Evolutionary conservation across 23 red algal genomes (phyloP).

Genomic region (Chondrus crispus): DNA sequence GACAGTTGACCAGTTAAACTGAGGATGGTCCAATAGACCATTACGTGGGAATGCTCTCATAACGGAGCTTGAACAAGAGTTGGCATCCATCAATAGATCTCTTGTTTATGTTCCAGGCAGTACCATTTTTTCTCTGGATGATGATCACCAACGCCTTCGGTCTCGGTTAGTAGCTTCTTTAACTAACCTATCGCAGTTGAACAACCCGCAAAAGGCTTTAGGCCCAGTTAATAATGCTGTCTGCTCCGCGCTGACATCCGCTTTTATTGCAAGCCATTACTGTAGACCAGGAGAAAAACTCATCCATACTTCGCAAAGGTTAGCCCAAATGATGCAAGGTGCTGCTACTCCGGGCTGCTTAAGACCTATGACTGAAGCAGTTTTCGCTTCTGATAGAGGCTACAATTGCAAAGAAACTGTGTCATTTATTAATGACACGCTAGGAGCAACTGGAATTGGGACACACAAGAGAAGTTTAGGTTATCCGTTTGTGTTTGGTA

Average conservation of each 20-base stretch:
- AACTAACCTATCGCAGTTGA: neutral
- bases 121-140: conserved; percentile 4
- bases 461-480: conserved; percentile 23
- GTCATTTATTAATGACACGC: neutral
- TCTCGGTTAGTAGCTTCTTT: neutral
- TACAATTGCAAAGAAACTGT: neutral
- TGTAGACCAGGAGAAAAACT: neutral
- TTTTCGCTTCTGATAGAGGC: conserved; percentile 21
- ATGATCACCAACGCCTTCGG: conserved; percentile 13
- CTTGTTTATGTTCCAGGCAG: neutral
- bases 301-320: neutral
- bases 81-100: neutral
- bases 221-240: neutral
- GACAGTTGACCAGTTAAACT: neutral
- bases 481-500: conserved; percentile 13
- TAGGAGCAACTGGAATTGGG: conserved; percentile 7
- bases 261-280: neutral
- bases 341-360: neutral
- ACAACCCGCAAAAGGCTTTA: neutral
- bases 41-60: neutral
- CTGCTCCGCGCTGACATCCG: neutral
- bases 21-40: conserved; percentile 2
- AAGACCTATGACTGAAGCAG: neutral
- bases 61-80: conserved; percentile 7
- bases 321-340: conserved; percentile 6